Conservation (phyloP, 768 basidiomycete genomes). For the Cyclocybe cylindracea region DNA sequence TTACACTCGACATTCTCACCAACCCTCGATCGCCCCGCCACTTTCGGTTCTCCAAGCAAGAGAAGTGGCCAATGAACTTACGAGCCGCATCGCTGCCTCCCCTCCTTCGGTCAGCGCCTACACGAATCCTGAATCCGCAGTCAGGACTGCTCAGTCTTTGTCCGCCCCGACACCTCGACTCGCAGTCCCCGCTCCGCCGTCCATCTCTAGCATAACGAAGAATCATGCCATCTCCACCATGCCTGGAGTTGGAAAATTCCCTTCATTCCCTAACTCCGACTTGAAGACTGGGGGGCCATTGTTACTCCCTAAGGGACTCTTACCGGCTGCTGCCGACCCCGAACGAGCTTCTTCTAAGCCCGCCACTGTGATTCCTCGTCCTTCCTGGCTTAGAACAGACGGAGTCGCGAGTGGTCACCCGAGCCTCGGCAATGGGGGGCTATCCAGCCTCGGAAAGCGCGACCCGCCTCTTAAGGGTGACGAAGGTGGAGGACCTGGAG, state of each 20-base stretch:
- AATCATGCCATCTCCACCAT: conserved; percentile 8
- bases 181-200: not conserved
- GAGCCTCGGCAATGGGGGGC: too few species aligned
- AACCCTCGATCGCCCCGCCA: too few species aligned
- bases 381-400: not conserved
- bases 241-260: conserved; percentile 5
- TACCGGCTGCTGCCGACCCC: not conserved
- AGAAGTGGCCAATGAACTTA: too few species aligned
- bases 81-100: too few species aligned
- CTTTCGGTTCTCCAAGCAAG: too few species aligned
- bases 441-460: too few species aligned
- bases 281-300: conserved; percentile 2
- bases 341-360: not conserved
- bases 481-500: too few species aligned
- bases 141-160: too few species aligned
- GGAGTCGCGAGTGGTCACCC: too few species aligned
- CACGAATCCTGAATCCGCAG: not conserved
- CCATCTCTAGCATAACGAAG: conserved; percentile 2
- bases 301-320: not conserved
- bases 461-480: too few species aligned
- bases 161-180: not conserved
- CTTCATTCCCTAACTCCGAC: not conserved
- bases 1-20: not conserved
- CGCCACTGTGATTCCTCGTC: not conserved
- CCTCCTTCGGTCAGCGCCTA: not conserved